Evolutionary conservation across 345 rosid species (phyloP).

Genomic region (Hirschfeldia incana): DNA sequence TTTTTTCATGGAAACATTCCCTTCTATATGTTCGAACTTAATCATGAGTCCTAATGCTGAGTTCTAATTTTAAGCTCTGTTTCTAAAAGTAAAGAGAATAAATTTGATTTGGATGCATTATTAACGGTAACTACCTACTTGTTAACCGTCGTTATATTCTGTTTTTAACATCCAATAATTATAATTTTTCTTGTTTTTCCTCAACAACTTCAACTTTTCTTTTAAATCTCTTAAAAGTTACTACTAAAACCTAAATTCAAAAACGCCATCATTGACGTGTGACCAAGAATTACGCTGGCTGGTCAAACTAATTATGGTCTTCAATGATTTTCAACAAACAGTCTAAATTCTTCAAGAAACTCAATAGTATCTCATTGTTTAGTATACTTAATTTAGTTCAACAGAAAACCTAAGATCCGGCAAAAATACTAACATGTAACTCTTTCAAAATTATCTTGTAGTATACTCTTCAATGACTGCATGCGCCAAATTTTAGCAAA

Average conservation of each 20-base stretch:
- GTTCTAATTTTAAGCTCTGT: not conserved
- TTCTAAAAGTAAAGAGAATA: not conserved
- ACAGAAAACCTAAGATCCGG: not conserved
- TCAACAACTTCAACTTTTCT: conserved; percentile 18
- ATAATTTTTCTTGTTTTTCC: not conserved
- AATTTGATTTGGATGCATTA: not conserved
- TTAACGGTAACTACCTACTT: conserved; percentile 2
- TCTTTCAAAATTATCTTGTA: not conserved
- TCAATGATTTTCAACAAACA: conserved; percentile 40
- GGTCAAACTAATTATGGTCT: conserved; percentile 41
- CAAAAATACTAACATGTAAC: not conserved
- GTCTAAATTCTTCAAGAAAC: conserved; percentile 12
- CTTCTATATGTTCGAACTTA: conserved; percentile 13
- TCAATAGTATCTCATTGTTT: not conserved
- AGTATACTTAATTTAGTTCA: not conserved
- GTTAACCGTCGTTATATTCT: not conserved
- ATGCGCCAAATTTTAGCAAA: too few species aligned
- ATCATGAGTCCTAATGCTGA: not conserved
- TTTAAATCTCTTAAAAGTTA: conserved; percentile 15
- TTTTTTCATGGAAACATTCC: conserved; percentile 12
- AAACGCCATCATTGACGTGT: conserved; percentile 30
- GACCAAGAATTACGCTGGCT: conserved; percentile 40
- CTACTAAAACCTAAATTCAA: conserved; percentile 13
- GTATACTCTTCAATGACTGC: not conserved
- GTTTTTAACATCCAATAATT: not conserved